These are phyloP conservation scores for Hypoxylon sp. DNA, from an alignment of 2,329 filamentous ascomycete species.

Conservation along the genomic window DNA sequence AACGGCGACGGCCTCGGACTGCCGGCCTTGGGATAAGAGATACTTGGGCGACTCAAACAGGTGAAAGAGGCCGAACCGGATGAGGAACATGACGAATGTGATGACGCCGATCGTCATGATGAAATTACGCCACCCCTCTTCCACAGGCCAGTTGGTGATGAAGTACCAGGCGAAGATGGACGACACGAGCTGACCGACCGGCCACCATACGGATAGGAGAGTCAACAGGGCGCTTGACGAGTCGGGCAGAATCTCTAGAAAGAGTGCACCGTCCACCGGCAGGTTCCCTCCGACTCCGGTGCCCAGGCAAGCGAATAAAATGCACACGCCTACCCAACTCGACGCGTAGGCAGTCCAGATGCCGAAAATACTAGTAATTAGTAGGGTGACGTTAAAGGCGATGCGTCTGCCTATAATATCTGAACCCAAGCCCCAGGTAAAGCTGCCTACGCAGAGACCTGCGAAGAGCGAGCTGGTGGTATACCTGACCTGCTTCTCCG, in stretches of 20 bases:
- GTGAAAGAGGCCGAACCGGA: slow-evolving; percentile 81
- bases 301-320: slow-evolving; percentile 67
- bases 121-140: slow-evolving; percentile 81
- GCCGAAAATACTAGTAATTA: slow-evolving; percentile 78
- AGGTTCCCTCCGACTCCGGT: slow-evolving; percentile 79
- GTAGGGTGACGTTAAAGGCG: slow-evolving; percentile 82
- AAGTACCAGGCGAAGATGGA: slow-evolving; percentile 79
- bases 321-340: slow-evolving; percentile 71
- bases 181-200: slow-evolving; percentile 78
- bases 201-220: slow-evolving; percentile 87
- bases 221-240: slow-evolving; percentile 77
- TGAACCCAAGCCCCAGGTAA: slow-evolving; percentile 80
- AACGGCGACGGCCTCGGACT: slow-evolving; percentile 80
- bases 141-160: slow-evolving; percentile 71
- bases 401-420: slow-evolving; percentile 80
- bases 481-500: slow-evolving; percentile 76
- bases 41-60: slow-evolving; percentile 89
- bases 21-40: slow-evolving; percentile 76
- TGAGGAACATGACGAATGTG: slow-evolving; percentile 79
- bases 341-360: slow-evolving; percentile 72
- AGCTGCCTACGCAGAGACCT: slow-evolving; percentile 79
- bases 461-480: slow-evolving; percentile 80
- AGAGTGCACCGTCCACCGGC: slow-evolving; percentile 80
- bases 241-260: slow-evolving; percentile 83
- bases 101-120: slow-evolving; percentile 73